A percentile compares a stretch with the other conserved stretches of the same genome.
Conservation (phyloP, 75 land plant genomes). For the Pseudotsuga menziesii region DNA sequence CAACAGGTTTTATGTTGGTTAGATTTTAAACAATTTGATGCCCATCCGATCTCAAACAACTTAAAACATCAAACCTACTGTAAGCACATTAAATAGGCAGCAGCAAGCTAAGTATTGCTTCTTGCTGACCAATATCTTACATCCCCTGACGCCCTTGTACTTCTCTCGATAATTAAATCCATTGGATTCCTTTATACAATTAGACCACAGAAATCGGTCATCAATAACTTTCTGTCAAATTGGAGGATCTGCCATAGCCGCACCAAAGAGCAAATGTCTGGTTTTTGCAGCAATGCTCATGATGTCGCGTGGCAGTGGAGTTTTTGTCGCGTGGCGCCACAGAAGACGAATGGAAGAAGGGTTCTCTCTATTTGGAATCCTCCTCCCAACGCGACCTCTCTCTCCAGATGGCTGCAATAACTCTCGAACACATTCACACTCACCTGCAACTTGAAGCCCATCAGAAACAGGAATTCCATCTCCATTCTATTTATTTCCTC, state of each 20-base stretch:
- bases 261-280: constrained; percentile 5
- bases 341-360: neutral
- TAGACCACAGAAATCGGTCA: constrained; percentile 13
- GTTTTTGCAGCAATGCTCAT: too few relatives aligned
- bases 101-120: too few relatives aligned
- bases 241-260: too few relatives aligned
- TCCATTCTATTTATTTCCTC: constrained; percentile 22
- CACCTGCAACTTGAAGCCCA: constrained; percentile 68
- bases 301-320: too few relatives aligned
- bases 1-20: too few relatives aligned
- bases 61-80: too few relatives aligned
- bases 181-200: too few relatives aligned
- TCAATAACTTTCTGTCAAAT: constrained; percentile 32
- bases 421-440: constrained; percentile 76
- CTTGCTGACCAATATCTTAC: too few relatives aligned
- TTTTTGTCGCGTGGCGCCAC: neutral
- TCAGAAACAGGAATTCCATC: constrained; percentile 55
- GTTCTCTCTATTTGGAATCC: constrained; percentile 72
- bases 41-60: too few relatives aligned
- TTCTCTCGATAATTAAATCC: neutral
- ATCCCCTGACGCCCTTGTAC: too few relatives aligned
- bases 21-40: too few relatives aligned
- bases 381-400: constrained; percentile 66
- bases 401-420: constrained; percentile 68
- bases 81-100: too few relatives aligned